Percentiles rank a stretch among this genome's conserved stretches.
These are phyloP conservation scores for Boletus fagicola DNA, from an alignment of 768 basidiomycete genomes.

Conservation along the genomic window DNA sequence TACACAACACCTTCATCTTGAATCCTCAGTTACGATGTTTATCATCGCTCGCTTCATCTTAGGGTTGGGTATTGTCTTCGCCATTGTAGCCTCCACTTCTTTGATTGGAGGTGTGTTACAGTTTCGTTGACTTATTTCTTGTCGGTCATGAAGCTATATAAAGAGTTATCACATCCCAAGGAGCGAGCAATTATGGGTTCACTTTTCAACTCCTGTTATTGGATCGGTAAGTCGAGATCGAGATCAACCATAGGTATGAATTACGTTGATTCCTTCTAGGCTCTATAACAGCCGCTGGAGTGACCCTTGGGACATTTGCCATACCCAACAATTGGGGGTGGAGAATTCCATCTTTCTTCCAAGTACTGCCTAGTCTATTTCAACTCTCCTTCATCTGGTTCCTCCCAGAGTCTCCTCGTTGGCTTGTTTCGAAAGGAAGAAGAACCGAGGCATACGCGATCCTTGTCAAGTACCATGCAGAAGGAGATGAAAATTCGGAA, in stretches of 20 bases:
- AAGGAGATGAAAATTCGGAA: slow-evolving; percentile 48
- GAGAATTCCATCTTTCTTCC: slow-evolving; percentile 60
- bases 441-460: slow-evolving; percentile 45
- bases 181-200: slow-evolving; percentile 5
- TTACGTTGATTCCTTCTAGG: slow-evolving; percentile 4
- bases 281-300: slow-evolving; percentile 40
- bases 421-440: slow-evolving; percentile 58
- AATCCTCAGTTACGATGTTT: slow-evolving; percentile 3
- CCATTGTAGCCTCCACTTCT: slow-evolving; percentile 1
- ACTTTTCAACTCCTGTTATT: neutral
- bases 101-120: slow-evolving; percentile 4
- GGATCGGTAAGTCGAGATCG: slow-evolving; percentile 1
- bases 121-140: neutral
- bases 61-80: neutral
- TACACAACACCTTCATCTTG: neutral
- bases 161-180: slow-evolving; percentile 14
- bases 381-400: slow-evolving; percentile 56
- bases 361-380: slow-evolving; percentile 49
- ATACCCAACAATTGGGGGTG: slow-evolving; percentile 61
- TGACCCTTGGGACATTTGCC: slow-evolving; percentile 61
- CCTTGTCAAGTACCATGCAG: slow-evolving; percentile 58
- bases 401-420: slow-evolving; percentile 63
- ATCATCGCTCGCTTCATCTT: slow-evolving; percentile 6
- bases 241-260: neutral
- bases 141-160: neutral